A percentile compares a stretch with the other conserved stretches of the same genome.
These are phyloP conservation scores for Nothophaeocryptopus gaeumannii DNA, from an alignment of 2,329 filamentous ascomycete species.

Conservation along the genomic window DNA sequence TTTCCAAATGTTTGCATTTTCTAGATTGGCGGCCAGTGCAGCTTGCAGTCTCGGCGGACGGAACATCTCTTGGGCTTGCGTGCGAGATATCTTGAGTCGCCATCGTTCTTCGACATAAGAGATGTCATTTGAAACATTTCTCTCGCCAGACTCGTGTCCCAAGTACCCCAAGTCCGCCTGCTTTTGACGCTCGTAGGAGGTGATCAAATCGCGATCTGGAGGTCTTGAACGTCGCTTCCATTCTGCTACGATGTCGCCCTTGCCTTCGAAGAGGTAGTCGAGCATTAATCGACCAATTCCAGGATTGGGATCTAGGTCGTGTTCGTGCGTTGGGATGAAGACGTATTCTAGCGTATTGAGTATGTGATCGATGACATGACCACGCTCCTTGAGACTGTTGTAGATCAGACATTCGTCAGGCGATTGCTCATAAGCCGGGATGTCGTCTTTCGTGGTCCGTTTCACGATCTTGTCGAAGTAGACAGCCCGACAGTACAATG, in stretches of 20 bases:
- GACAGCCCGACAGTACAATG: conserved; percentile 12
- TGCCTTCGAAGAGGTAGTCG: conserved; percentile 23
- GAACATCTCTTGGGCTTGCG: conserved; percentile 1
- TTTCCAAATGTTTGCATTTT: conserved; percentile 3
- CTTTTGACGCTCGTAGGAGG: conserved; percentile 5
- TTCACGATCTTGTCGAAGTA: conserved; percentile 18
- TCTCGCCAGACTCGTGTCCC: background rate
- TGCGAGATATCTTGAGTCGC: conserved; percentile 10
- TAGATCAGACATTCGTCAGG: conserved; percentile 14
- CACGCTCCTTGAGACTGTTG: conserved; percentile 12
- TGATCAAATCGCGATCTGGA: conserved; percentile 3
- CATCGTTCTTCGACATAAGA: conserved; percentile 12
- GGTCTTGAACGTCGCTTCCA: background rate
- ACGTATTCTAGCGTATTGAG: conserved; percentile 19
- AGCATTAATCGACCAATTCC: conserved; percentile 21
- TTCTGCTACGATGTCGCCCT: conserved; percentile 18
- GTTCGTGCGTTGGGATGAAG: conserved; percentile 1
- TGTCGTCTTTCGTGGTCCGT: conserved; percentile 12
- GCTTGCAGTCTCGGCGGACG: conserved; percentile 4
- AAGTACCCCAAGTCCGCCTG: conserved; percentile 11
- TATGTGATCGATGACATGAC: conserved; percentile 15
- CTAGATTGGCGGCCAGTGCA: background rate
- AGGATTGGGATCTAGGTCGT: conserved; percentile 12
- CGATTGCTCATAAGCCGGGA: conserved; percentile 7
- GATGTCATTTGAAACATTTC: conserved; percentile 1